Percentiles rank a stretch among this genome's conserved stretches.
phyloP scores from a whole-genome alignment of 1,284 basidiomycete genomes.

The Fomitopsis betulina region DNA sequence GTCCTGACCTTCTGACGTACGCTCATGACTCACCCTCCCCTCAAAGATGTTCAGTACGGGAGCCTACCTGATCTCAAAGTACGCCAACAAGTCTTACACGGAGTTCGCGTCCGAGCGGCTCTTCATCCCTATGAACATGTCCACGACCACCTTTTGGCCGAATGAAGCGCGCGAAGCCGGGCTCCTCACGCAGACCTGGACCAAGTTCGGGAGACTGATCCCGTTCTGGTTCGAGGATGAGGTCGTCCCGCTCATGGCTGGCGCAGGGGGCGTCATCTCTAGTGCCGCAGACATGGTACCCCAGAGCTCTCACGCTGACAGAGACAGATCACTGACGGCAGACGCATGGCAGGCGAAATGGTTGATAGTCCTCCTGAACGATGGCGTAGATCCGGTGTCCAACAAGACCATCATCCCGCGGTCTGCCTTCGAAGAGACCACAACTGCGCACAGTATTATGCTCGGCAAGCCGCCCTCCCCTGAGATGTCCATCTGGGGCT shows the following conservation, averaged over 20 bases:
- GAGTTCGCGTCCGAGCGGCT: conserved; percentile 26
- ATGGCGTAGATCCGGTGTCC: conserved; percentile 22
- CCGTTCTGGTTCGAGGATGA: conserved; percentile 25
- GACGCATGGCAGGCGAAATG: conserved; percentile 28
- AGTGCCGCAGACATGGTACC: conserved; percentile 27
- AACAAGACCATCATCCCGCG: conserved; percentile 22
- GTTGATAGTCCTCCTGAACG: conserved; percentile 24
- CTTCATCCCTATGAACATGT: conserved; percentile 30
- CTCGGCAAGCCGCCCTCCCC: not conserved
- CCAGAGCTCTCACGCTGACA: not conserved
- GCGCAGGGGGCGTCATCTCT: conserved; percentile 30
- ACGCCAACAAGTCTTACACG: conserved; percentile 27
- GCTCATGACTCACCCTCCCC: not conserved
- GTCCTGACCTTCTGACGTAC: not conserved
- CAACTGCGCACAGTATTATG: conserved; percentile 20
- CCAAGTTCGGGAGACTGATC: conserved; percentile 21
- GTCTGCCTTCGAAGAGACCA: conserved; percentile 21
- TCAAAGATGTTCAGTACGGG: conserved; percentile 14
- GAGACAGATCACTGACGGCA: not conserved
- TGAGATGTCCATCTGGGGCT: conserved; percentile 22
- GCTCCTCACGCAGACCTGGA: conserved; percentile 29
- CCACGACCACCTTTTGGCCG: conserved; percentile 31
- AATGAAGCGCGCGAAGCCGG: conserved; percentile 27
- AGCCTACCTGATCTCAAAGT: conserved; percentile 30
- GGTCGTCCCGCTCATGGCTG: conserved; percentile 20